Conservation (phyloP, 768 basidiomycete genomes). For the Pleurotus tuoliensis region DNA sequence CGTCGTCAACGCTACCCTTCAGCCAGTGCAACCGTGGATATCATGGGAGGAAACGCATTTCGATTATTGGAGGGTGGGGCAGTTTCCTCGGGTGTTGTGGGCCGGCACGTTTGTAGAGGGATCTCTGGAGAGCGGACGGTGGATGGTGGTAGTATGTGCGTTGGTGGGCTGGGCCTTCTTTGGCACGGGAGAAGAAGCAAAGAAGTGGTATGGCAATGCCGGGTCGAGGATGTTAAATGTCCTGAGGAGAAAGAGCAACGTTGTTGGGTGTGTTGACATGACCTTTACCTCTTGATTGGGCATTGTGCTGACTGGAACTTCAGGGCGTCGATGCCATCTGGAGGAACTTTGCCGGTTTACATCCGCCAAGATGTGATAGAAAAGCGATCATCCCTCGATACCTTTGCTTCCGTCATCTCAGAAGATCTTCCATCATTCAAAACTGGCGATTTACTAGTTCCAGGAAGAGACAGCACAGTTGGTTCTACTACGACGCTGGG, state of each 20-base stretch:
- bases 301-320: neutral
- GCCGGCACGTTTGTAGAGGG: conserved; percentile 10
- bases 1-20: conserved; percentile 23
- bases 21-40: conserved; percentile 30
- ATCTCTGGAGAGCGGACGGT: conserved; percentile 33
- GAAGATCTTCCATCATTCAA: no score
- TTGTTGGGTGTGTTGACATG: no score
- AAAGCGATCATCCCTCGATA: conserved; percentile 1
- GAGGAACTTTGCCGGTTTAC: neutral
- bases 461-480: no score
- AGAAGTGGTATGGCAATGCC: conserved; percentile 31
- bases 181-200: conserved; percentile 51
- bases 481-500: no score
- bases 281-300: neutral
- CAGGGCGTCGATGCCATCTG: neutral
- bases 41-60: conserved; percentile 43
- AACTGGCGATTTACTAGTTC: no score
- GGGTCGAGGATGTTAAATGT: neutral
- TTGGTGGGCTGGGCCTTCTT: conserved; percentile 56
- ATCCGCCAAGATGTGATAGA: neutral
- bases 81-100: conserved; percentile 29
- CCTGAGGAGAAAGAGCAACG: neutral
- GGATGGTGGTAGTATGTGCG: conserved; percentile 36
- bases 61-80: conserved; percentile 32
- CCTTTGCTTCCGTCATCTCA: neutral